Percentiles rank a stretch among this genome's conserved stretches.
Conservation (phyloP, 345 rosid genomes). For the Hevea brasiliensis region DNA sequence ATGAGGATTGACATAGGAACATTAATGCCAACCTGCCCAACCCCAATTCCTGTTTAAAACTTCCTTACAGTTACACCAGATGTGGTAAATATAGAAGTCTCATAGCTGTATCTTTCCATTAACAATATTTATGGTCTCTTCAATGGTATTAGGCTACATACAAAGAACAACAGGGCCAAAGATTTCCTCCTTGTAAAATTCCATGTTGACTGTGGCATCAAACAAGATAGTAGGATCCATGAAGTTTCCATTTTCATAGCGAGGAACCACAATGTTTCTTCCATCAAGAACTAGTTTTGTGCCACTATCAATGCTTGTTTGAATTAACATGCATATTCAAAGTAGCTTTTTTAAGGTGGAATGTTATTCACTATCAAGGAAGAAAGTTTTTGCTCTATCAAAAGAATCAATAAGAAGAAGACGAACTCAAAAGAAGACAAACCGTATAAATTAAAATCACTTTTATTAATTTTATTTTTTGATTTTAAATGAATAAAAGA, state of each 20-base stretch:
- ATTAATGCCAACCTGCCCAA: slow-evolving; percentile 51
- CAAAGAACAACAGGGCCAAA: slow-evolving; percentile 59
- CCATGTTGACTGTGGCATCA: slow-evolving; percentile 55
- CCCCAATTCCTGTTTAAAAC: slow-evolving; percentile 27
- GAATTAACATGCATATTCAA: slow-evolving; percentile 45
- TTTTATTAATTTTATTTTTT: too few relatives aligned
- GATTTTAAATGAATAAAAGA: too few relatives aligned
- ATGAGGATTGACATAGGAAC: slow-evolving; percentile 45
- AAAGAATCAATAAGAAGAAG: too few relatives aligned
- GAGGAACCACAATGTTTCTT: slow-evolving; percentile 53
- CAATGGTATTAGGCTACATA: slow-evolving; percentile 52
- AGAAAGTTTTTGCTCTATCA: too few relatives aligned
- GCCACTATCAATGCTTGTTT: slow-evolving; percentile 47
- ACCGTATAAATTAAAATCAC: too few relatives aligned
- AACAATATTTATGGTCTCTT: slow-evolving; percentile 55
- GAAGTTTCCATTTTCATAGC: slow-evolving; percentile 62
- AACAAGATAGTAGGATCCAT: slow-evolving; percentile 59
- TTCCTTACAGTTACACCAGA: slow-evolving; percentile 27
- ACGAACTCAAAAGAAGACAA: too few relatives aligned
- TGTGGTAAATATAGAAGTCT: slow-evolving; percentile 29
- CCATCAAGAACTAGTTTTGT: slow-evolving; percentile 66
- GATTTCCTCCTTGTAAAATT: slow-evolving; percentile 62
- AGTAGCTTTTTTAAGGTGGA: too few relatives aligned
- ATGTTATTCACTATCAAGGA: too few relatives aligned
- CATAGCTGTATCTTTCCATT: slow-evolving; percentile 35